Conservation (phyloP, 139 green algal species). For the Coelastrella sp. region DNA sequence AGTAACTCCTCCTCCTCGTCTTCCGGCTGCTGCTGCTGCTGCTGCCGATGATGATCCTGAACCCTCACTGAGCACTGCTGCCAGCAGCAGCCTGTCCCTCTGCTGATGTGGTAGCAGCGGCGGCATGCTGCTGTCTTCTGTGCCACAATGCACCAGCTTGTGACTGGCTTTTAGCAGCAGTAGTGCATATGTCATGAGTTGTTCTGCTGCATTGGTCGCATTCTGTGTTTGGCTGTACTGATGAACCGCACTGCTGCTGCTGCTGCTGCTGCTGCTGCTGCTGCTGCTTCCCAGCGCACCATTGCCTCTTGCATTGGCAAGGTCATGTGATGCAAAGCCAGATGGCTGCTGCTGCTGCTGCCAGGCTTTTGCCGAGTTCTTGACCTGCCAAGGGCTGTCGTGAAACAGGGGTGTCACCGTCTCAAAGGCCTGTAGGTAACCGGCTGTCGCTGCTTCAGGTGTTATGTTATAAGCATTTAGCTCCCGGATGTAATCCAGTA, state of each 20-base stretch:
- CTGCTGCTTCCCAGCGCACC: neutral
- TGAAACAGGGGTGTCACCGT: neutral
- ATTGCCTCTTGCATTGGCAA: neutral
- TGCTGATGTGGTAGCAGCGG: neutral
- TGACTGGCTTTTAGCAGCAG: neutral
- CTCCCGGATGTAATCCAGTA: neutral
- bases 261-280: neutral
- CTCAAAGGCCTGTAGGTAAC: neutral
- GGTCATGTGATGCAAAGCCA: neutral
- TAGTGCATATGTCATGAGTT: slow-evolving; percentile 6
- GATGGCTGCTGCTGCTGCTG: neutral
- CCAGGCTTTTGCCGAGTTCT: neutral
- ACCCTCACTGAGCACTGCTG: slow-evolving; percentile 8
- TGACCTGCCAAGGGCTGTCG: neutral
- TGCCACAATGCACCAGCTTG: slow-evolving; percentile 13
- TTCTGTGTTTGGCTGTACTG: slow-evolving; percentile 1
- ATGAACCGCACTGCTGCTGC: neutral
- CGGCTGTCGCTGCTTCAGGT: neutral
- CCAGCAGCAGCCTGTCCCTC: slow-evolving; percentile 21
- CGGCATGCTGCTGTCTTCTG: slow-evolving; percentile 31
- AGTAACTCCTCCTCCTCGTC: too few relatives aligned
- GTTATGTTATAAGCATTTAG: neutral
- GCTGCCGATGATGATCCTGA: neutral
- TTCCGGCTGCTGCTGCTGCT: neutral
- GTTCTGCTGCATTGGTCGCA: neutral